Percentiles rank a stretch among this genome's conserved stretches.
Conservation (phyloP, 179 eudicot genomes). For the Actinidia arguta region DNA sequence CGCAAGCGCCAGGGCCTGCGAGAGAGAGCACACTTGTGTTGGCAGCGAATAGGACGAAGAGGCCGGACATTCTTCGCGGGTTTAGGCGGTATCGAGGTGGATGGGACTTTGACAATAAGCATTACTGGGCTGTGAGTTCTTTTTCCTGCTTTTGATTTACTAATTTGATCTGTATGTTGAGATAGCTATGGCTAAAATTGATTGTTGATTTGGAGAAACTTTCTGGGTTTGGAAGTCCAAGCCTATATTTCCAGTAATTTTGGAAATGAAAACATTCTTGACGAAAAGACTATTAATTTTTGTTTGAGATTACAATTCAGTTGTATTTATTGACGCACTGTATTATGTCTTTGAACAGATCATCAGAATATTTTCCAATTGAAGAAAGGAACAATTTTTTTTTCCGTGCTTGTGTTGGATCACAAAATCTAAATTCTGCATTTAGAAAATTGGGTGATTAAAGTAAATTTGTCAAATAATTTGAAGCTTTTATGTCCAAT, state of each 20-base stretch:
- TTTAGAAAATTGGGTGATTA: constrained; percentile 8
- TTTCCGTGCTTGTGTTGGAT: background rate
- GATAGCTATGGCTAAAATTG: background rate
- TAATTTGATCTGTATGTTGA: constrained; percentile 1
- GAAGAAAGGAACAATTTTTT: background rate
- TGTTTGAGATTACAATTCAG: background rate
- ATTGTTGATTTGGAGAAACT: background rate
- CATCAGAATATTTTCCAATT: background rate
- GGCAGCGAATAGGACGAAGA: constrained; percentile 77
- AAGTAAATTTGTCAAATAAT: background rate
- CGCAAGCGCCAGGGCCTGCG: constrained; percentile 74
- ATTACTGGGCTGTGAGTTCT: constrained; percentile 93
- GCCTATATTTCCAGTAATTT: background rate
- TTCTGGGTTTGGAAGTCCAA: background rate
- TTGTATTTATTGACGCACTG: background rate
- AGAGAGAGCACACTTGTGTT: constrained; percentile 58
- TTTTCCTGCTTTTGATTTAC: constrained; percentile 6
- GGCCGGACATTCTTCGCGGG: constrained; percentile 80
- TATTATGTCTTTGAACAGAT: background rate
- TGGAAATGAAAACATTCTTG: background rate
- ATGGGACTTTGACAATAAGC: constrained; percentile 87
- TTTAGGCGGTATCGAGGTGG: constrained; percentile 76
- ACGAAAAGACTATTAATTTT: background rate
- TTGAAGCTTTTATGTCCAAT: background rate
- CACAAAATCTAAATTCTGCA: background rate